Conservation (phyloP, 768 basidiomycete species). For the Sutorius australiensis region DNA sequence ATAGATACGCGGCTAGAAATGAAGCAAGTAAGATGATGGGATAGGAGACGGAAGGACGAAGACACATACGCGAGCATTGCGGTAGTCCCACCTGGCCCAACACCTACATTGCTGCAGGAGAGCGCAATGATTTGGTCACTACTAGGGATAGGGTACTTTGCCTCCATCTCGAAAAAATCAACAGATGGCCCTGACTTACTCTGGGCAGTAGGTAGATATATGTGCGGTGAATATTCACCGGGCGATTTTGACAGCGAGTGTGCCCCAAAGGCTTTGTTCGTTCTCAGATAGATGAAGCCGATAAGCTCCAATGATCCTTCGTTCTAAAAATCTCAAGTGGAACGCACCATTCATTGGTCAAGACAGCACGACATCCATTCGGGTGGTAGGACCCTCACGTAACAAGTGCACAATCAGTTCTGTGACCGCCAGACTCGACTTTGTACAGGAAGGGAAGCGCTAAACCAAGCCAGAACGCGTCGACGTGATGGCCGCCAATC, state of each 20-base stretch:
- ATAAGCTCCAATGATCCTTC: constrained; percentile 26
- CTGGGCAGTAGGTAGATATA: constrained; percentile 23
- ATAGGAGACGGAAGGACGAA: constrained; percentile 2
- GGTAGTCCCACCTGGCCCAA: constrained; percentile 77
- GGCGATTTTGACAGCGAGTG: constrained; percentile 15
- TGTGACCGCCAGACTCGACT: constrained; percentile 8
- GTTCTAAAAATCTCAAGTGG: constrained; percentile 14
- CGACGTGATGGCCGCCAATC: constrained; percentile 22
- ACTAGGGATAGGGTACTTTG: constrained; percentile 32
- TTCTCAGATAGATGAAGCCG: constrained; percentile 20
- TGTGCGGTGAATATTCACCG: constrained; percentile 11
- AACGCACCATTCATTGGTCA: constrained; percentile 12
- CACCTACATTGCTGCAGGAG: constrained; percentile 69
- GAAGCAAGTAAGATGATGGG: constrained; percentile 6
- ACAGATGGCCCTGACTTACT: constrained; percentile 17
- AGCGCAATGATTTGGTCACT: constrained; percentile 53
- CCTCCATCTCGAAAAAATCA: constrained; percentile 26
- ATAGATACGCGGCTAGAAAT: constrained; percentile 46
- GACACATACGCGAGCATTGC: constrained; percentile 73
- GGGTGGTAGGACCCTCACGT: constrained; percentile 18
- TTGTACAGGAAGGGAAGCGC: constrained; percentile 12
- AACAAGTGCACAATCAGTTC: constrained; percentile 14
- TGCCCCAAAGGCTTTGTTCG: constrained; percentile 12
- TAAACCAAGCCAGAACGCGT: constrained; percentile 24
- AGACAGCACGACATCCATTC: constrained; percentile 12